Conservation (phyloP, 2,329 filamentous ascomycete species). For the Colletotrichum tanaceti region DNA sequence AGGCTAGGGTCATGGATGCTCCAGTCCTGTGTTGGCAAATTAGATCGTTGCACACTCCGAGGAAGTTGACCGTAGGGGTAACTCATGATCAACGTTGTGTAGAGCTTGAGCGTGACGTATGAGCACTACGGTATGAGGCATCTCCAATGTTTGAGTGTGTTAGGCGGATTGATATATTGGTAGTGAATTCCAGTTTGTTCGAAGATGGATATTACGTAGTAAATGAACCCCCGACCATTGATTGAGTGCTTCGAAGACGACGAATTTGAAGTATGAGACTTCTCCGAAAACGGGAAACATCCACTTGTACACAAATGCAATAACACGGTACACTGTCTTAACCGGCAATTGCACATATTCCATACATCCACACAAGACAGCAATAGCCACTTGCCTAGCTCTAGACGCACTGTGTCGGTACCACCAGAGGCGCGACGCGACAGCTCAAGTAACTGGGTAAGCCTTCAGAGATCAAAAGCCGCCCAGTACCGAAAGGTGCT, state of each 20-base stretch:
- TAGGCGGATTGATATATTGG: neutral
- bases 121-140: conserved; percentile 76
- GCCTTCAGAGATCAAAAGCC: neutral
- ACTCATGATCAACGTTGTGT: conserved; percentile 67
- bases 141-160: conserved; percentile 44
- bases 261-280: too few relatives aligned
- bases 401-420: too few relatives aligned
- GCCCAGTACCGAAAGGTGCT: neutral
- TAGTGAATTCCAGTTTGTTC: neutral
- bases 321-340: too few relatives aligned
- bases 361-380: neutral
- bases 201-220: neutral
- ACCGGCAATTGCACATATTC: too few relatives aligned
- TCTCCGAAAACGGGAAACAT: neutral
- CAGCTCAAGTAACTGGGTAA: conserved; percentile 2
- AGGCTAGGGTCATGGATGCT: conserved; percentile 62
- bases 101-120: conserved; percentile 86
- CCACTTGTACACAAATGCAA: too few relatives aligned
- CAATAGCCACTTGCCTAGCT: neutral
- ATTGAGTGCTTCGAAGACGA: too few relatives aligned
- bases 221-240: too few relatives aligned
- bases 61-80: neutral
- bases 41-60: conserved; percentile 40
- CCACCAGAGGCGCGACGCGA: neutral
- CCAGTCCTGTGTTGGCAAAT: conserved; percentile 56